Percentiles rank a stretch among this genome's conserved stretches.
These are phyloP conservation scores for Xylaria scruposa DNA, from an alignment of 495 filamentous ascomycete genomes.

Conservation along the genomic window DNA sequence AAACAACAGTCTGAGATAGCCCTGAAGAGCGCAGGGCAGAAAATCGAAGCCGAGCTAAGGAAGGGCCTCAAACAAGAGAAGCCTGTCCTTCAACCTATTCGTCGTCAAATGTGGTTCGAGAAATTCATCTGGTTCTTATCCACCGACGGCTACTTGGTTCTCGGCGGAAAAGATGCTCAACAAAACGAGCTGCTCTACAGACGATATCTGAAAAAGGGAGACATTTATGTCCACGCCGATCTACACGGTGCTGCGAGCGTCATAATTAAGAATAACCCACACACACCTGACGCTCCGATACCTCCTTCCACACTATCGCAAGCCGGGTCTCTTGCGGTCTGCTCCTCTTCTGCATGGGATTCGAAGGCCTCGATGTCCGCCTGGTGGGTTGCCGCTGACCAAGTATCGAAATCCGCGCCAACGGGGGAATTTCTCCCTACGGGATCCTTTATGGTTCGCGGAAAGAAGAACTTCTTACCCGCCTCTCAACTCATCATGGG, in stretches of 20 bases:
- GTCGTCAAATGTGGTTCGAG: constrained; percentile 91
- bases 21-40: constrained; percentile 86
- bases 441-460: constrained; percentile 79
- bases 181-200: constrained; percentile 92
- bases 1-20: constrained; percentile 81
- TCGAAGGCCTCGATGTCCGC: constrained; percentile 93
- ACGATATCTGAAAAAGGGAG: constrained; percentile 82
- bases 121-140: constrained; percentile 96
- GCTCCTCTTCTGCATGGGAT: constrained; percentile 89
- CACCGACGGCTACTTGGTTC: constrained; percentile 91
- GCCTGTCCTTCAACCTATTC: constrained; percentile 78
- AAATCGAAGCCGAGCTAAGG: constrained; percentile 84
- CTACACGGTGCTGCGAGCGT: constrained; percentile 81
- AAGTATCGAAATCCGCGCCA: constrained; percentile 82
- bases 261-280: constrained; percentile 83
- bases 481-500: constrained; percentile 88
- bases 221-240: constrained; percentile 92
- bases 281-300: constrained; percentile 79
- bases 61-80: constrained; percentile 92
- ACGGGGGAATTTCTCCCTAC: constrained; percentile 79
- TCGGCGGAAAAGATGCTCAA: constrained; percentile 84
- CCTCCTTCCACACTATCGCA: constrained; percentile 90
- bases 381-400: constrained; percentile 89
- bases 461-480: constrained; percentile 88
- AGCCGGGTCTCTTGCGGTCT: constrained; percentile 82